Base-by-base conservation (phyloP, 1,139 yeast genomes). In the Debaryomyces subglobosus region DNA sequence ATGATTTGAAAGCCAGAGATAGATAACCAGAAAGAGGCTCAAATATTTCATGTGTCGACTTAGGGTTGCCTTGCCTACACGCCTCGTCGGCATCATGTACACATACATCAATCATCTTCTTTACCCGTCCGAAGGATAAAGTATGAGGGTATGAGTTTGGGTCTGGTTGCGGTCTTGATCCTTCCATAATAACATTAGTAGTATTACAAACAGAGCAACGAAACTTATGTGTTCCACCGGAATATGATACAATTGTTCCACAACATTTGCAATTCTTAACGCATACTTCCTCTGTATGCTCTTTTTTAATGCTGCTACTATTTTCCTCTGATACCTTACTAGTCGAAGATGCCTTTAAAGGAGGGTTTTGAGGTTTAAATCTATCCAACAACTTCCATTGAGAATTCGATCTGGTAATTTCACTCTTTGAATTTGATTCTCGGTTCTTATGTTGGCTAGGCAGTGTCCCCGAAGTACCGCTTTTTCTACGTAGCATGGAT, bases 171-270 rank as follows among this genome's bases (percentile, higher is more conserved):
- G 33, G 27, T 27, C 52, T 49, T 16, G 51, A 45, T 33, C 48
- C 49, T 35, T 49, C 56, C 51, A 74, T 34, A 7, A 41, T 49
- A 41, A 74, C 54, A 52, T 69, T 71, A n/a, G 79, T 81, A 7
- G 86, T 77, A 35, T 73, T 73, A 55, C 90, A 84, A 1, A 77
- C 67, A 0, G 81, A 71, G 57, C 95, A 87, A 50, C 77, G 75
- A 61, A 80, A 82, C 55, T 81, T 82, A 8, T 61, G 49, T 2
- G 78, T 69, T 7, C 62, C 62, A 5, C 64, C 64, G 0, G 86
- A 85, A 53, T 79, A 76, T 10, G 78, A 72, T 34, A 86, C 63
- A 5, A 77, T 58, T 0, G 84, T 78, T 1, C 86, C 88, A 66
- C 96, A 87, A 60, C 95, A 87, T 13, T 59, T 60, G 53, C 80